phyloP scores from a whole-genome alignment of 805 yeast species.

The Myxozyma mucilagina region DNA sequence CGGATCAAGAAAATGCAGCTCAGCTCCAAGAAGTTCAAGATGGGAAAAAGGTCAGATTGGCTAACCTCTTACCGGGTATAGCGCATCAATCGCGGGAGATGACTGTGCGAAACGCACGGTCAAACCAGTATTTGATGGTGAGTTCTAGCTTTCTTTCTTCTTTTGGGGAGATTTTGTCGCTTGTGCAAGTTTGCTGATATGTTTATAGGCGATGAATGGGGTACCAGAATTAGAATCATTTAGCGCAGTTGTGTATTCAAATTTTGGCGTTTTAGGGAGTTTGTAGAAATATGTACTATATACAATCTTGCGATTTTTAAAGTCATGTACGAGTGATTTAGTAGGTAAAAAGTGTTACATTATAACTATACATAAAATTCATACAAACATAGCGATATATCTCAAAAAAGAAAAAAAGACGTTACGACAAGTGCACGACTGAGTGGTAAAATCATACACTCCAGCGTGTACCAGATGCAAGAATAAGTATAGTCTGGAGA shows the following conservation, averaged over 20 bases:
- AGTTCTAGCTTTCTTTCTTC: not conserved
- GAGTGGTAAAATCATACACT: too few species aligned
- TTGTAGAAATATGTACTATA: not conserved
- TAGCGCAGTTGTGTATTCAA: conserved; percentile 87
- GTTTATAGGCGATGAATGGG: conserved; percentile 45
- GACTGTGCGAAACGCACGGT: conserved; percentile 41
- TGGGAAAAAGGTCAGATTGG: conserved; percentile 51
- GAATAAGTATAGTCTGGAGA: too few species aligned
- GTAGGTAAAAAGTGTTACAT: too few species aligned
- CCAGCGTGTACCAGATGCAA: too few species aligned
- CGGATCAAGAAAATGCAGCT: conserved; percentile 27
- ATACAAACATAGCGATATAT: too few species aligned
- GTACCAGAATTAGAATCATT: conserved; percentile 75
- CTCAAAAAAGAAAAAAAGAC: too few species aligned
- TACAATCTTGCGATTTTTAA: too few species aligned
- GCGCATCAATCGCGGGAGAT: conserved; percentile 64
- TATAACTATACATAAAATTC: too few species aligned
- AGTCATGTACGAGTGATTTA: too few species aligned
- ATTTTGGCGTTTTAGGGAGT: conserved; percentile 46
- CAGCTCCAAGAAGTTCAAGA: conserved; percentile 40
- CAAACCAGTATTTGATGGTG: conserved; percentile 47
- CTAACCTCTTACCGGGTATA: conserved; percentile 67
- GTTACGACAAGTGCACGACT: too few species aligned
- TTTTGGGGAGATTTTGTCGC: not conserved
- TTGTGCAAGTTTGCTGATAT: not conserved